Evolutionary conservation across 495 filamentous ascomycete genomes (phyloP).

Genomic region (Pyrenula massariospora): DNA sequence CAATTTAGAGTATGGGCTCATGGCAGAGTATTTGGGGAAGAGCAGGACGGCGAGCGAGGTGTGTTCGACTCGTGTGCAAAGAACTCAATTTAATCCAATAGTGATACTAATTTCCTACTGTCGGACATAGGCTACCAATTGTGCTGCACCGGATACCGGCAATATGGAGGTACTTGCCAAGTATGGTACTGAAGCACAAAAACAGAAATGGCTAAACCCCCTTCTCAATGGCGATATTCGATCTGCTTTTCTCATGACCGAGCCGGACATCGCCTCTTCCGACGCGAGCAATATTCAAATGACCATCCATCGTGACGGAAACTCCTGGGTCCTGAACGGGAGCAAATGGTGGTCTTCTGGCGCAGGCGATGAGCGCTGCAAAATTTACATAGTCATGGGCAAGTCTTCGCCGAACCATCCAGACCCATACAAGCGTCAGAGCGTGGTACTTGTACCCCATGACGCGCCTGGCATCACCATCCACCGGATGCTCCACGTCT

Average conservation of each 20-base stretch:
- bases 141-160: constrained; percentile 82
- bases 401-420: constrained; percentile 62
- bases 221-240: constrained; percentile 77
- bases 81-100: too few relatives aligned
- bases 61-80: constrained; percentile 1
- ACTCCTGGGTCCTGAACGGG: constrained; percentile 78
- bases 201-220: constrained; percentile 73
- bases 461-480: constrained; percentile 65
- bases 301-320: constrained; percentile 65
- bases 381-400: constrained; percentile 86
- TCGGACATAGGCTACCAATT: constrained; percentile 73
- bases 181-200: constrained; percentile 84
- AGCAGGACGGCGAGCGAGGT: constrained; percentile 67
- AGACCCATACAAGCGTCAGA: constrained; percentile 76
- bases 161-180: constrained; percentile 96
- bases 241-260: constrained; percentile 89
- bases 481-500: constrained; percentile 77
- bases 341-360: constrained; percentile 97
- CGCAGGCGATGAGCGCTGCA: constrained; percentile 81
- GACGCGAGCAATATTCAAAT: constrained; percentile 85
- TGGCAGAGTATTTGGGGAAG: constrained; percentile 82
- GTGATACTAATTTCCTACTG: constrained; percentile 1
- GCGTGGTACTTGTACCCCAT: constrained; percentile 74
- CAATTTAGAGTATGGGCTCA: constrained; percentile 86
- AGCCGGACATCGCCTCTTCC: constrained; percentile 72